A percentile compares a stretch with the other conserved stretches of the same genome.
phyloP scores from a whole-genome alignment of 2,329 filamentous ascomycete genomes.

The Xylaria polymorpha region DNA sequence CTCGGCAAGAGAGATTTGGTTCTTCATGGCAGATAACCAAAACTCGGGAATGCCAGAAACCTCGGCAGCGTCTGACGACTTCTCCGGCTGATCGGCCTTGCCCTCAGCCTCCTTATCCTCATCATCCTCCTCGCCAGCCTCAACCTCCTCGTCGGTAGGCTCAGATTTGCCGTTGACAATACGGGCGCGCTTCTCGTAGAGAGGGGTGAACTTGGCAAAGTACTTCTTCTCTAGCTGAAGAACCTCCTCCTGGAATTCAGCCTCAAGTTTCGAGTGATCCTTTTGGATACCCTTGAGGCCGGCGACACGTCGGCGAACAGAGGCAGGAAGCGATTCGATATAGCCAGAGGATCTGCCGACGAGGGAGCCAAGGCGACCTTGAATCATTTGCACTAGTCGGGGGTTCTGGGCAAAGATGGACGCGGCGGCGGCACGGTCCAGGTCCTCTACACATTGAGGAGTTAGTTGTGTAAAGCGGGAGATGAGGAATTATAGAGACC shows the following conservation, averaged over 20 bases:
- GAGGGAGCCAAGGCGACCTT: conserved; percentile 92
- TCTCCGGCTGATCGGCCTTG: conserved; percentile 66
- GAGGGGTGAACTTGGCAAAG: conserved; percentile 96
- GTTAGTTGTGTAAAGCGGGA: conserved; percentile 39
- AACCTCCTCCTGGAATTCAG: conserved; percentile 98
- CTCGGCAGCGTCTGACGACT: conserved; percentile 62
- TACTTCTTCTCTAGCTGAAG: conserved; percentile 99
- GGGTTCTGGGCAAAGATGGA: conserved; percentile 97
- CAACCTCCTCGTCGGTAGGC: conserved; percentile 87
- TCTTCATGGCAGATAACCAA: conserved; percentile 99
- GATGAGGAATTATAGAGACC: neutral
- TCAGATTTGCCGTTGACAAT: conserved; percentile 91
- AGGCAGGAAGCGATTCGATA: conserved; percentile 91
- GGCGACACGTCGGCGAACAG: conserved; percentile 91
- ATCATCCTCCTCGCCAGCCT: conserved; percentile 84
- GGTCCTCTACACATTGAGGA: conserved; percentile 73
- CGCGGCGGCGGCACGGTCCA: conserved; percentile 87
- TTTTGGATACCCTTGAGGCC: conserved; percentile 98
- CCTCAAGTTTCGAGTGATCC: conserved; percentile 97
- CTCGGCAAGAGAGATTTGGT: conserved; percentile 95
- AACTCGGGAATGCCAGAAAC: conserved; percentile 94
- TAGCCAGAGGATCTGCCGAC: conserved; percentile 97
- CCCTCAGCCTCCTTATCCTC: conserved; percentile 68
- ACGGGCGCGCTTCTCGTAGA: conserved; percentile 93
- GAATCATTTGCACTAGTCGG: conserved; percentile 94